Evolutionary conservation across 176 grass and related monocot species (phyloP).

Genomic region (Phoenix dactylifera): DNA sequence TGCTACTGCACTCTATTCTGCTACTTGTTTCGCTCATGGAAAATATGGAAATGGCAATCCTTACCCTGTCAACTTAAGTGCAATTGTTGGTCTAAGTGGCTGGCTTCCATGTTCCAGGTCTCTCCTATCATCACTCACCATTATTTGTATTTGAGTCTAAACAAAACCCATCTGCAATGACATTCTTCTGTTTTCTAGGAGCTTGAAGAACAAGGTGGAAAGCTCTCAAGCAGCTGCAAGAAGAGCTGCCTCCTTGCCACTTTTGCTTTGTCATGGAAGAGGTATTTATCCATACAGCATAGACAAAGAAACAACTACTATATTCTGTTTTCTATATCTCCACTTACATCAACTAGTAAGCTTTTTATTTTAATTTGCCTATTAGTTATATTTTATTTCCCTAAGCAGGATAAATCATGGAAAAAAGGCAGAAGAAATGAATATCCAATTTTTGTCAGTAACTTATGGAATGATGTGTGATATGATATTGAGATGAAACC

Average conservation of each 20-base stretch:
- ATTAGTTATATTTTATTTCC: too few relatives aligned
- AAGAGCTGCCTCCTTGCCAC: constrained; percentile 72
- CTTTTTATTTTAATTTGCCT: too few relatives aligned
- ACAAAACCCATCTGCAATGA: background rate
- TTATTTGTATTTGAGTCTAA: background rate
- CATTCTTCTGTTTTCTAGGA: constrained; percentile 33
- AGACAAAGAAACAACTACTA: too few relatives aligned
- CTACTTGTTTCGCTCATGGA: constrained; percentile 79
- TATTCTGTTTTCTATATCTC: too few relatives aligned
- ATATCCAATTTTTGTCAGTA: too few relatives aligned
- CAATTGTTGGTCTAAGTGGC: constrained; percentile 78
- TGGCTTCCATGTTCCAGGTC: constrained; percentile 95
- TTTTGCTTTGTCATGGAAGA: constrained; percentile 98
- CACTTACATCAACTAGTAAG: too few relatives aligned
- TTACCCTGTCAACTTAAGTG: constrained; percentile 69
- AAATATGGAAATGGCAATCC: constrained; percentile 90
- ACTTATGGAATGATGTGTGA: too few relatives aligned
- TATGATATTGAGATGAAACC: too few relatives aligned
- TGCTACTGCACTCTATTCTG: constrained; percentile 80
- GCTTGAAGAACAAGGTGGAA: constrained; percentile 84
- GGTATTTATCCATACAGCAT: constrained; percentile 14
- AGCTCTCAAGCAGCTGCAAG: constrained; percentile 65
- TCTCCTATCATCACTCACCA: constrained; percentile 15
- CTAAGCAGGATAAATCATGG: too few relatives aligned
- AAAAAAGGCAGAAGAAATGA: too few relatives aligned